phyloP scores from a whole-genome alignment of 2,329 filamentous ascomycete species.

The Xenosphaeropsis pyriputrescens region DNA sequence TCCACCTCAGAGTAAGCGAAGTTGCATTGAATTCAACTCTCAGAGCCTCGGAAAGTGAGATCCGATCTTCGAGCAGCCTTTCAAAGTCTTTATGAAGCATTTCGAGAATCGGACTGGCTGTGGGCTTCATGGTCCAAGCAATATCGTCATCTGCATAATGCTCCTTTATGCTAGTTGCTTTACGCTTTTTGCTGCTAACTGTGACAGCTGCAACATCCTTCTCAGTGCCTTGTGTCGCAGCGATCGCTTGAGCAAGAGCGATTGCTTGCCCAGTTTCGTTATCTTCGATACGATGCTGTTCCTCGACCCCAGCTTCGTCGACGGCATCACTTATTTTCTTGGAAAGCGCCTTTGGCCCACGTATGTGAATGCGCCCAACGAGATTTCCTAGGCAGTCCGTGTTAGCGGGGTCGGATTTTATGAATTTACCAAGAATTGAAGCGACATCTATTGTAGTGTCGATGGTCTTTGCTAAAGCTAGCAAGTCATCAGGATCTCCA shows the following conservation, averaged over 20 bases:
- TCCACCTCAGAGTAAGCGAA: conserved; percentile 71
- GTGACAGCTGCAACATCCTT: conserved; percentile 30
- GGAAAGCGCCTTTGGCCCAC: conserved; percentile 54
- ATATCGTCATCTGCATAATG: conserved; percentile 45
- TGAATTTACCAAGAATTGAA: conserved; percentile 21
- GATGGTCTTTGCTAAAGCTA: conserved; percentile 73
- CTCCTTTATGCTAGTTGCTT: conserved; percentile 33
- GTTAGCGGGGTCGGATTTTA: conserved; percentile 1
- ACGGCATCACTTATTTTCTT: conserved; percentile 62
- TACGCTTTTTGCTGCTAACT: conserved; percentile 23
- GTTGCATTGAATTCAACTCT: conserved; percentile 43
- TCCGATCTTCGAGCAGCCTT: conserved; percentile 43
- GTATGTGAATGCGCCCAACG: conserved; percentile 45
- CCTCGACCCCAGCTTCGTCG: conserved; percentile 80
- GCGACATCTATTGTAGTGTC: conserved; percentile 55
- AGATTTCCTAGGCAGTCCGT: conserved; percentile 28
- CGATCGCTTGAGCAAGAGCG: conserved; percentile 57
- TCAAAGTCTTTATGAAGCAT: conserved; percentile 56
- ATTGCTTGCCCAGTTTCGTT: conserved; percentile 56
- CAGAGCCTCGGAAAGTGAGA: conserved; percentile 41
- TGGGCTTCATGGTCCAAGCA: conserved; percentile 50
- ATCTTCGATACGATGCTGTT: conserved; percentile 66
- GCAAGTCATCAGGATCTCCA: conserved; percentile 82
- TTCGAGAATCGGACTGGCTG: conserved; percentile 50
- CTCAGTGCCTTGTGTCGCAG: conserved; percentile 47